Evolutionary conservation across 306 rosid genomes (phyloP).

Genomic region (Cercis canadensis): DNA sequence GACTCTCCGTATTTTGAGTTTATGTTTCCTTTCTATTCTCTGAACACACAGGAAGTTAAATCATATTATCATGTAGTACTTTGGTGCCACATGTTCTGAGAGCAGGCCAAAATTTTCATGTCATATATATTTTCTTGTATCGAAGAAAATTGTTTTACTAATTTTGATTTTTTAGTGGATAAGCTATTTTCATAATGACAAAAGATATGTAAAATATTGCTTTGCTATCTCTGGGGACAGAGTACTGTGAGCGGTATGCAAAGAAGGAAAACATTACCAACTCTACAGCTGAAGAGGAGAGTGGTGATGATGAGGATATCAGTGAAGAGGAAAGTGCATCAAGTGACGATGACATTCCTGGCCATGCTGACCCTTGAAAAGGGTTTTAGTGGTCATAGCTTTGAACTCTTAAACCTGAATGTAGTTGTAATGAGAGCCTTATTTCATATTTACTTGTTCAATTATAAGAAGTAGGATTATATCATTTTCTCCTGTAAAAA

Average conservation of each 20-base stretch:
- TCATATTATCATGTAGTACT: too few relatives aligned
- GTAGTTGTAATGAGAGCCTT: slow-evolving; percentile 46
- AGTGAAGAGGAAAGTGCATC: slow-evolving; percentile 74
- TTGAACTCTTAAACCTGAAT: slow-evolving; percentile 36
- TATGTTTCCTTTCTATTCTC: background rate
- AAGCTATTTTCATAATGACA: slow-evolving; percentile 30
- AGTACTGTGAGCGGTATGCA: slow-evolving; percentile 93
- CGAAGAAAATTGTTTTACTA: background rate
- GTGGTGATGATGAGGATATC: slow-evolving; percentile 75
- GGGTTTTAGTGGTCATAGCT: slow-evolving; percentile 30
- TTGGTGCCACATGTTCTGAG: too few relatives aligned
- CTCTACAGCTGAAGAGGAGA: slow-evolving; percentile 70
- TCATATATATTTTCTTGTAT: background rate
- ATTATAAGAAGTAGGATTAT: slow-evolving; percentile 49
- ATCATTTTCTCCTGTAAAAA: slow-evolving; percentile 49
- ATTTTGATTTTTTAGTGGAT: background rate
- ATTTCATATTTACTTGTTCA: slow-evolving; percentile 44
- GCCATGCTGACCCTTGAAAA: slow-evolving; percentile 77
- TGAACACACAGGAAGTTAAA: background rate
- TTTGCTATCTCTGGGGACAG: slow-evolving; percentile 56
- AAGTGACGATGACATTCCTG: slow-evolving; percentile 89
- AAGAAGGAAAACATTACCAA: slow-evolving; percentile 72
- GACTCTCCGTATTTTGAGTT: slow-evolving; percentile 5
- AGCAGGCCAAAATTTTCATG: too few relatives aligned
- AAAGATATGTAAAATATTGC: slow-evolving; percentile 21